These are phyloP conservation scores for Bipolaris sorokiniana DNA, from an alignment of 2,329 filamentous ascomycete species.

Conservation along the genomic window DNA sequence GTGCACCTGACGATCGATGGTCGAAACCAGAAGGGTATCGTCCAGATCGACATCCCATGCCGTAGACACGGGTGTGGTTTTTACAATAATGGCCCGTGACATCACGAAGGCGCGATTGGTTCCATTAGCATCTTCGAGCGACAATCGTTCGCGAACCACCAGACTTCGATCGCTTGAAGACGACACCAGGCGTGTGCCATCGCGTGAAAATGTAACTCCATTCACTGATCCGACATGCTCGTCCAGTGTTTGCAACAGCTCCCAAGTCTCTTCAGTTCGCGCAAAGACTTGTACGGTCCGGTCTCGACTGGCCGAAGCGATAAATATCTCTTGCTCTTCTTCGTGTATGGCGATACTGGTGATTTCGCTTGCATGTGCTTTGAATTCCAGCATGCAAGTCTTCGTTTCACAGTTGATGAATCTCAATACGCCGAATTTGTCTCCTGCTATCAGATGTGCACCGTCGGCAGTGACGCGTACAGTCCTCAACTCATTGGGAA, in stretches of 20 bases:
- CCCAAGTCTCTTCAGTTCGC: slow-evolving; percentile 64
- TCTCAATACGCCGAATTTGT: slow-evolving; percentile 81
- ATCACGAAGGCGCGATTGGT: slow-evolving; percentile 78
- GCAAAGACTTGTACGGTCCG: slow-evolving; percentile 92
- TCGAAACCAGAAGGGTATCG: slow-evolving; percentile 63
- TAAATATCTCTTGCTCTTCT: slow-evolving; percentile 66
- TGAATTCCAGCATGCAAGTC: slow-evolving; percentile 70
- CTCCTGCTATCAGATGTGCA: slow-evolving; percentile 77
- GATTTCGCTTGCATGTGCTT: slow-evolving; percentile 86
- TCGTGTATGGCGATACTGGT: slow-evolving; percentile 79
- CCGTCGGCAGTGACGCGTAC: slow-evolving; percentile 66
- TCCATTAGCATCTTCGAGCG: slow-evolving; percentile 64
- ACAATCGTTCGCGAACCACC: slow-evolving; percentile 78
- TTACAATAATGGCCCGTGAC: slow-evolving; percentile 77
- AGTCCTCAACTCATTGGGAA: slow-evolving; percentile 64
- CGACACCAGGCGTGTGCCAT: slow-evolving; percentile 76
- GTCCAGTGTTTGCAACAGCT: slow-evolving; percentile 86
- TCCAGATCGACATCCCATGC: slow-evolving; percentile 68
- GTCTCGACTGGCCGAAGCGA: slow-evolving; percentile 81
- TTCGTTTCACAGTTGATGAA: slow-evolving; percentile 69
- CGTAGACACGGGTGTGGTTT: slow-evolving; percentile 87
- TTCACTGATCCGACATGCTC: slow-evolving; percentile 90
- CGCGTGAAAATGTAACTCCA: slow-evolving; percentile 74
- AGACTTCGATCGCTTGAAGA: slow-evolving; percentile 84
- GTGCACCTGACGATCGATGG: slow-evolving; percentile 66